Percentiles rank a stretch among this genome's conserved stretches.
Evolutionary conservation across 352 stramenopile species (phyloP).

Genomic region (Phytophthora pini): DNA sequence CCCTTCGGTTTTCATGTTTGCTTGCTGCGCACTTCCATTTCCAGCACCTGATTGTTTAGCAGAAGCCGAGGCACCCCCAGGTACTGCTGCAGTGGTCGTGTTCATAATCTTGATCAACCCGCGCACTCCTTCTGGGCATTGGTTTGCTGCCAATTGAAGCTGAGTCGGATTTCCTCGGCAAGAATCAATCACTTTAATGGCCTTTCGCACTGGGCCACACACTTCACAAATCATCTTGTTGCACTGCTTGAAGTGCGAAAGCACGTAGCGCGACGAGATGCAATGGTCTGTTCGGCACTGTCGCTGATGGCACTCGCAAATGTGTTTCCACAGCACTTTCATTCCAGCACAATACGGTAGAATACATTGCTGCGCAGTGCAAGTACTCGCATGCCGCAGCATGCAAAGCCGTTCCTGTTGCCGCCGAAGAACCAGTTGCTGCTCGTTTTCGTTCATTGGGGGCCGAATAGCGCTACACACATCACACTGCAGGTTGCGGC

Average conservation of each 20-base stretch:
- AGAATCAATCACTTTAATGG: constrained; percentile 89
- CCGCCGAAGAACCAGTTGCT: constrained; percentile 82
- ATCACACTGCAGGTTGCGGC: constrained; percentile 86
- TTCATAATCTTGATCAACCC: constrained; percentile 92
- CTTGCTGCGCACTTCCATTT: constrained; percentile 9
- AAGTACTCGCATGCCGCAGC: constrained; percentile 88
- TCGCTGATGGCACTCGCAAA: constrained; percentile 89
- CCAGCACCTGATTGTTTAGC: constrained; percentile 38
- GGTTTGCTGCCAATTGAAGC: constrained; percentile 70
- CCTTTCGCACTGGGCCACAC: constrained; percentile 85
- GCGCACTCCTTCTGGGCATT: constrained; percentile 79
- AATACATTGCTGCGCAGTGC: constrained; percentile 65
- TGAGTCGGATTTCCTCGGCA: constrained; percentile 78
- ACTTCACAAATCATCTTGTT: constrained; percentile 93
- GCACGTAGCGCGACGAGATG: constrained; percentile 88
- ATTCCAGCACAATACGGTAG: constrained; percentile 88
- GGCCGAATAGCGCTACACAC: constrained; percentile 88
- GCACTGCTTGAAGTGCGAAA: constrained; percentile 92
- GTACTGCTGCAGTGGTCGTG: constrained; percentile 49
- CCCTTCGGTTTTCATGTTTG: constrained; percentile 28
- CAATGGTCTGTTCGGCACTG: constrained; percentile 90
- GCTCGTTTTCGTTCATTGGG: constrained; percentile 89
- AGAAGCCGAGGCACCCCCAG: constrained; percentile 16
- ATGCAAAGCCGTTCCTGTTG: constrained; percentile 90
- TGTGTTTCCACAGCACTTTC: constrained; percentile 92